Base-by-base conservation (phyloP, 1,139 yeast species). In the Blastobotrys capitulatus region DNA sequence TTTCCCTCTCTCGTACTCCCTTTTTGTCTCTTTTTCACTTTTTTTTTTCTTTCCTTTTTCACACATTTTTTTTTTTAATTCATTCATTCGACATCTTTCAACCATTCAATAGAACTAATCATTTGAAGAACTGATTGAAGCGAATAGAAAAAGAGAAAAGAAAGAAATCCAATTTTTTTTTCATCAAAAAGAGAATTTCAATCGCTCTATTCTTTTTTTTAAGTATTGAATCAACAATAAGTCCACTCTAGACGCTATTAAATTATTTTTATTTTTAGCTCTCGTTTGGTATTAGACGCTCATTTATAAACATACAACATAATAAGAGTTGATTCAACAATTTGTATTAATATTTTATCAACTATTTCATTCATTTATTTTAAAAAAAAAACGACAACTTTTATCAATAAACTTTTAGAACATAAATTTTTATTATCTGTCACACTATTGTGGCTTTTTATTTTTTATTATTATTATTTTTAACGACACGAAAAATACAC, bases 1-100 rank as follows among this genome's bases (percentile, higher is more conserved):
- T 16, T 27, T 13, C 4, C 25, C 12, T 6, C 6, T 18, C 18
- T 9, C 32, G 15, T 31, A 27, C 19, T 6, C 16, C 8, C 27
- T 41, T 41, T 31, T 27, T 41, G 27, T 31, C 29, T 22, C 19
- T 12, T 31, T 20, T 39, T 32, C 13, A 22, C 10, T 16, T 26
- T 41, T 16, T 27, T 22, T 29, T 12, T 31, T 20, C 25, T 32
- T 25, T 39, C 6, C 15, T 26, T 8, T 6, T 16, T 6, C 36
- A 25, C 43, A 4, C 19, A 16, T 25, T 41, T 41, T 41, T 27
- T 41, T 39, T 26, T 25, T 39, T 8, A 35, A 25, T 37, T 37
- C 38, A 46, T 40, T 34, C 34, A 35, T 29, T 29, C 32, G 32
- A 29, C 32, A 29, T 42, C 35, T 42, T 29, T 36, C 16, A 27